A percentile compares a stretch with the other conserved stretches of the same genome.
Evolutionary conservation across 768 basidiomycete species (phyloP).

Genomic region (Kwoniella europaea): DNA sequence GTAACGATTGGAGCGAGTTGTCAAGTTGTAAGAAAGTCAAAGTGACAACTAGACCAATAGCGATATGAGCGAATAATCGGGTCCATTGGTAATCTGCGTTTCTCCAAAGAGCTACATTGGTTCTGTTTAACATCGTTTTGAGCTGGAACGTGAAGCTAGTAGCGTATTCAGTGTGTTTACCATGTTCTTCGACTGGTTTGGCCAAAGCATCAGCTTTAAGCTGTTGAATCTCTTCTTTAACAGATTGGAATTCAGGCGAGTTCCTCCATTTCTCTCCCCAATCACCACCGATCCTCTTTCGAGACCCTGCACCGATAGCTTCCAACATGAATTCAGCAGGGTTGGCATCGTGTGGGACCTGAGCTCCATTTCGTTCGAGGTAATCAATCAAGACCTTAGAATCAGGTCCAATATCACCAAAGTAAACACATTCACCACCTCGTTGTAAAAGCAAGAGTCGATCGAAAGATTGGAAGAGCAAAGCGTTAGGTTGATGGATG

Average conservation of each 20-base stretch:
- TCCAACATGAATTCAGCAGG: conserved; percentile 70
- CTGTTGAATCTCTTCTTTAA: conserved; percentile 61
- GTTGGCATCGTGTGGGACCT: conserved; percentile 72
- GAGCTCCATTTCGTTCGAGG: conserved; percentile 73
- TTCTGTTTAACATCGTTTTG: conserved; percentile 63
- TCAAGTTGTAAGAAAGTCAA: conserved; percentile 76
- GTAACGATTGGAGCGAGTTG: conserved; percentile 63
- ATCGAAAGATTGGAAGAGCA: conserved; percentile 83
- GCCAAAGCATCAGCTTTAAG: conserved; percentile 59
- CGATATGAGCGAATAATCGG: conserved; percentile 74
- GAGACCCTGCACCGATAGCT: conserved; percentile 66
- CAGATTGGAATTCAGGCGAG: conserved; percentile 65
- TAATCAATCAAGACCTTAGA: conserved; percentile 72
- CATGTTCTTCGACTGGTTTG: conserved; percentile 27
- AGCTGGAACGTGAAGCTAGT: conserved; percentile 78
- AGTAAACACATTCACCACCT: conserved; percentile 78
- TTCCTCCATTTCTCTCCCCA: conserved; percentile 86
- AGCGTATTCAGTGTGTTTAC: conserved; percentile 58
- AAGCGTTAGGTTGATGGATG: conserved; percentile 83
- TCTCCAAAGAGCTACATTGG: conserved; percentile 76
- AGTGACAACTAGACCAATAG: conserved; percentile 63
- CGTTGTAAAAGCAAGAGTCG: conserved; percentile 74
- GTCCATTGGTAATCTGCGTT: conserved; percentile 85
- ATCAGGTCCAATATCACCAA: conserved; percentile 66
- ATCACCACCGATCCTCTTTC: conserved; percentile 71